phyloP scores from a whole-genome alignment of 1,284 basidiomycete genomes.

The Naganishia sp. region DNA sequence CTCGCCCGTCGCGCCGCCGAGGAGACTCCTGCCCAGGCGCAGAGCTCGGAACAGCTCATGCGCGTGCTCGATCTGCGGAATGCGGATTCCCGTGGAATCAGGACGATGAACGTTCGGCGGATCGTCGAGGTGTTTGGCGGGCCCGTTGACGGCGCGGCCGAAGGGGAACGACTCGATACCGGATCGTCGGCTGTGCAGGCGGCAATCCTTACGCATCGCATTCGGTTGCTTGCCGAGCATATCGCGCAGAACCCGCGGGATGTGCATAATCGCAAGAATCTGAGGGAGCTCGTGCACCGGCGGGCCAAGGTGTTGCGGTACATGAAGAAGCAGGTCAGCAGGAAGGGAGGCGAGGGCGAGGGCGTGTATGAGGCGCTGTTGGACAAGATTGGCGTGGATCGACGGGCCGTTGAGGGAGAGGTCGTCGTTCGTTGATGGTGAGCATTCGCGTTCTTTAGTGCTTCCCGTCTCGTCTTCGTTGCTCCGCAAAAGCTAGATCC shows the following conservation, averaged over 20 bases:
- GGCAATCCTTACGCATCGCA: slow-evolving; percentile 80
- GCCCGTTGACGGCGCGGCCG: slow-evolving; percentile 39
- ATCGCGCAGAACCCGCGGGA: slow-evolving; percentile 71
- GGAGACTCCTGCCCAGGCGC: slow-evolving; percentile 13
- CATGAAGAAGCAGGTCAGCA: slow-evolving; percentile 59
- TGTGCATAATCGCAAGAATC: slow-evolving; percentile 70
- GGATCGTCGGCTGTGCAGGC: slow-evolving; percentile 57
- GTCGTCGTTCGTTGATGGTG: slow-evolving; percentile 59
- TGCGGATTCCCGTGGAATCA: slow-evolving; percentile 77
- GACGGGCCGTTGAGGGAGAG: slow-evolving; percentile 83
- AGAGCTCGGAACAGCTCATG: slow-evolving; percentile 67
- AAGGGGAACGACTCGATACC: slow-evolving; percentile 23
- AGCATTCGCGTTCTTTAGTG: background rate
- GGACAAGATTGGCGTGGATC: slow-evolving; percentile 72
- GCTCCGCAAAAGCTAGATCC: slow-evolving; percentile 5
- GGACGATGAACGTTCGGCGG: slow-evolving; percentile 78
- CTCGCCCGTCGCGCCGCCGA: background rate
- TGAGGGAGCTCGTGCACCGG: slow-evolving; percentile 75
- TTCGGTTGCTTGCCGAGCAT: slow-evolving; percentile 79
- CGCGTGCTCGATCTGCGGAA: slow-evolving; percentile 80
- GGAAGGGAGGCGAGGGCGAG: slow-evolving; percentile 27
- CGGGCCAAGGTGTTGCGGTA: slow-evolving; percentile 82
- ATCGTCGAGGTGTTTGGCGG: slow-evolving; percentile 78
- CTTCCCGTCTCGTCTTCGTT: background rate
- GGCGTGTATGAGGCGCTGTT: slow-evolving; percentile 70